Conservation (phyloP, 768 basidiomycete species). For the Thelephora ganbajun region DNA sequence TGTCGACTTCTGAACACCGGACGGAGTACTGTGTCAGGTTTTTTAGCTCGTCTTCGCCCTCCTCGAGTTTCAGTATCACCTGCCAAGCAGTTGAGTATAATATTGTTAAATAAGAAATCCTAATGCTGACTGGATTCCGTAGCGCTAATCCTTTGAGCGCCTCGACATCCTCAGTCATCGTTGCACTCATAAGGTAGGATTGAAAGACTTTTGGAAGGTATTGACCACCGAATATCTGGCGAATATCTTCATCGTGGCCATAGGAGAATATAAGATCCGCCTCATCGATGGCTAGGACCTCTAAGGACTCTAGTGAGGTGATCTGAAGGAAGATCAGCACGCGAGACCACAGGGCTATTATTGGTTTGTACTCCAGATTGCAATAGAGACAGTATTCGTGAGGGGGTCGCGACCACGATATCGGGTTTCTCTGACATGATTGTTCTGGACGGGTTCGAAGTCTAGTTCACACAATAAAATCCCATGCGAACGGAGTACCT, state of each 20-base stretch:
- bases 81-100: conserved; percentile 15
- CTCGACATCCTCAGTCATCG: conserved; percentile 93
- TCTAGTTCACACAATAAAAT: background rate
- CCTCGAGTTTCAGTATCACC: conserved; percentile 81
- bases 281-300: conserved; percentile 91
- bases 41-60: conserved; percentile 70
- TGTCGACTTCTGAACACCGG: conserved; percentile 85
- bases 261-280: conserved; percentile 95
- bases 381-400: conserved; percentile 50
- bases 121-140: conserved; percentile 62
- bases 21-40: conserved; percentile 80
- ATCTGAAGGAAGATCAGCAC: conserved; percentile 25
- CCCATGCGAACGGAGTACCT: conserved; percentile 21
- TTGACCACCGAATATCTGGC: conserved; percentile 51
- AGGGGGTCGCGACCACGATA: conserved; percentile 68
- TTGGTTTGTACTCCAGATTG: conserved; percentile 44
- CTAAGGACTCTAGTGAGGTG: conserved; percentile 50
- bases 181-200: conserved; percentile 94
- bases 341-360: background rate
- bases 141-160: conserved; percentile 78
- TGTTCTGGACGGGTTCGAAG: conserved; percentile 19
- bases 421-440: conserved; percentile 62
- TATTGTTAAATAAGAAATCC: background rate
- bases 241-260: conserved; percentile 85
- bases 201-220: conserved; percentile 76